Base-by-base conservation (phyloP, 768 basidiomycete genomes). In the Podaxis sp. region DNA sequence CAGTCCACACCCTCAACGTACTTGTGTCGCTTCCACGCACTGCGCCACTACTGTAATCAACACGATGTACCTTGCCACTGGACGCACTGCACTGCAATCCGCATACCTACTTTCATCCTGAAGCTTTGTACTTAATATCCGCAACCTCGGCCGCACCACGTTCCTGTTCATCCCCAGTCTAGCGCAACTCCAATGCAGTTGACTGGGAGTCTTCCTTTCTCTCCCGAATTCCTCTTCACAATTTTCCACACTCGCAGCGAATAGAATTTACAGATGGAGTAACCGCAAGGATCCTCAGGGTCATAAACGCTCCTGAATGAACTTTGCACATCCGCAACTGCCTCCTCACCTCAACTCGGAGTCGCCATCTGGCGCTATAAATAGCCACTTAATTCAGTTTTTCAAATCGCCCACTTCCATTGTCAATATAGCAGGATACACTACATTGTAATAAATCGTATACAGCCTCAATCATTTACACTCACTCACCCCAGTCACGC, bases 281-380 rank as follows among this genome's bases (percentile, higher is more conserved):
- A 51, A 40, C 7, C 24, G 24, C 15, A 33, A 49, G 26, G 58
- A 60, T 60, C 50, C 50, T 60, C 58, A 60, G 58, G 58, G 33
- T 37, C 30, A 36, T 4, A 4, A 26, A 38, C 36, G 1, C 33
- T 33, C 33, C 33, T 33, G 33, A 33, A 33, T 33, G 33, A 33
- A 33, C 33, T 8, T 33, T 33, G 33, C 33, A 24, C 38, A 12
- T 56, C 37, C 49, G 36, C 49, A 60, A 60, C 58, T 41, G 13
- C 58, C 50, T 11, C 28, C 28, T 41, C 49, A 60, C 40, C 58
- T 60, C 58, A 60, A 44, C 58, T 60, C 50, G 58, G 58, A 60
- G 58, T 41, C 22, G 41, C 57, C 20, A n/a, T 8, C 17, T 26
- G n/a, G n/a, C 28, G 30, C 44, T 58, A 58, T 58, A 48, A 58